A percentile compares a stretch with the other conserved stretches of the same genome.
phyloP scores from a whole-genome alignment of 1,139 yeast genomes.

The Barnettozyma hawaiiensis region DNA sequence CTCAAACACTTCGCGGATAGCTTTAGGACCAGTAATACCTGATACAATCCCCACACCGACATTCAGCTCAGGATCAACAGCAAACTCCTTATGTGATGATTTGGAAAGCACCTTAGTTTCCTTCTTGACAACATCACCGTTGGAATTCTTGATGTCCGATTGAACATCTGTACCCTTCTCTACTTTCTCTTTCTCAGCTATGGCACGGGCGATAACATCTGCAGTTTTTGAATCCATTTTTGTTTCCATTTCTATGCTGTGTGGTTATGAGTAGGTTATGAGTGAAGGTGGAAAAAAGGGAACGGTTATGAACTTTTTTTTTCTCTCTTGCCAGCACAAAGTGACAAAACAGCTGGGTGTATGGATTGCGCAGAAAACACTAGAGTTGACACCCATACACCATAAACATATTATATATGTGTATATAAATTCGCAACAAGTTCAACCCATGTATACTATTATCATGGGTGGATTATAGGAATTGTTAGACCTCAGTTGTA shows the following conservation, averaged over 20 bases:
- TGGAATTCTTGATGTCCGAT: background rate
- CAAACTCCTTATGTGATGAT: slow-evolving; percentile 15
- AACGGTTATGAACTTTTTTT: background rate
- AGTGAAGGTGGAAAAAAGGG: background rate
- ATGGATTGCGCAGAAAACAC: background rate
- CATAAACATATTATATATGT: no score
- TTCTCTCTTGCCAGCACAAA: background rate
- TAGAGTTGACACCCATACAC: background rate
- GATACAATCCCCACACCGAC: slow-evolving; percentile 21
- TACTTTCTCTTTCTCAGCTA: slow-evolving; percentile 16
- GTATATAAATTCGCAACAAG: no score
- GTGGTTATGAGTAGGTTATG: background rate
- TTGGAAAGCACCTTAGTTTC: slow-evolving; percentile 1
- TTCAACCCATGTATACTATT: no score
- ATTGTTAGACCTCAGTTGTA: no score
- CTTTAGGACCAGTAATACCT: slow-evolving; percentile 20
- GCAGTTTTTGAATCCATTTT: slow-evolving; percentile 21
- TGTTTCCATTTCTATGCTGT: background rate
- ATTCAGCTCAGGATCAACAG: slow-evolving; percentile 22
- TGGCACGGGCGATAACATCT: slow-evolving; percentile 21
- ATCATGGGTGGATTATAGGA: no score
- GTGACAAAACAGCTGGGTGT: background rate
- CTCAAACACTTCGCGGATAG: slow-evolving; percentile 7
- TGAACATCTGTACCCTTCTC: background rate
- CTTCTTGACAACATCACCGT: background rate